These are phyloP conservation scores for Schizochytrium sp. DNA, from an alignment of 108 stramenopile genomes.

Conservation along the genomic window DNA sequence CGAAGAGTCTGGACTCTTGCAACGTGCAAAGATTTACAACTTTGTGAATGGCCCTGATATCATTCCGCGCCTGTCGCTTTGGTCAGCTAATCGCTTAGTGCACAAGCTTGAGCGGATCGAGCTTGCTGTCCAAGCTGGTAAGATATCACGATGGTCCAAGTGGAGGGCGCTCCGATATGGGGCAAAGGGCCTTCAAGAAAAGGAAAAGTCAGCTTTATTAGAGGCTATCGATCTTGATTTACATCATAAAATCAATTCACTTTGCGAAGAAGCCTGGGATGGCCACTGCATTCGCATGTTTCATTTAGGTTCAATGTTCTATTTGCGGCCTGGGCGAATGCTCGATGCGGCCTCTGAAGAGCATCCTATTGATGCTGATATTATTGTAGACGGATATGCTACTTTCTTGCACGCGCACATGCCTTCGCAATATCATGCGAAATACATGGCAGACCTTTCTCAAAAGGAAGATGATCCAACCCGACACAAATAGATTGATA, in stretches of 20 bases:
- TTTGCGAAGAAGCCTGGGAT: slow-evolving; percentile 30
- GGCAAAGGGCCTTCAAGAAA: neutral
- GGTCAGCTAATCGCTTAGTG: slow-evolving; percentile 17
- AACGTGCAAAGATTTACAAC: neutral
- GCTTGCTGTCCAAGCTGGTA: neutral
- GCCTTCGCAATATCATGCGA: slow-evolving; percentile 45
- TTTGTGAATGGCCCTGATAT: slow-evolving; percentile 35
- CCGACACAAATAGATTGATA: neutral
- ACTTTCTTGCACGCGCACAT: neutral
- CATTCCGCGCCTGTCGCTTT: slow-evolving; percentile 25
- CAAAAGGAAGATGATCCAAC: neutral
- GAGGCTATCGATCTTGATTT: slow-evolving; percentile 16
- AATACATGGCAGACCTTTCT: neutral
- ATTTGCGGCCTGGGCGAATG: neutral
- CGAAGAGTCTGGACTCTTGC: neutral
- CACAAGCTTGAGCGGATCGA: slow-evolving; percentile 17
- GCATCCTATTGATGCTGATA: slow-evolving; percentile 6
- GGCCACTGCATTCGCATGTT: slow-evolving; percentile 38
- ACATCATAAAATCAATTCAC: neutral
- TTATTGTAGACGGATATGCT: slow-evolving; percentile 15
- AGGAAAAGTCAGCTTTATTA: neutral
- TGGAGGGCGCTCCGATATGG: neutral
- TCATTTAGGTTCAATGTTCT: slow-evolving; percentile 26
- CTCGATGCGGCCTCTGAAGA: neutral
- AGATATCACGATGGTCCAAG: slow-evolving; percentile 9